phyloP scores from a whole-genome alignment of 2,329 filamentous ascomycete genomes.

The Aspergillus floridensis region DNA sequence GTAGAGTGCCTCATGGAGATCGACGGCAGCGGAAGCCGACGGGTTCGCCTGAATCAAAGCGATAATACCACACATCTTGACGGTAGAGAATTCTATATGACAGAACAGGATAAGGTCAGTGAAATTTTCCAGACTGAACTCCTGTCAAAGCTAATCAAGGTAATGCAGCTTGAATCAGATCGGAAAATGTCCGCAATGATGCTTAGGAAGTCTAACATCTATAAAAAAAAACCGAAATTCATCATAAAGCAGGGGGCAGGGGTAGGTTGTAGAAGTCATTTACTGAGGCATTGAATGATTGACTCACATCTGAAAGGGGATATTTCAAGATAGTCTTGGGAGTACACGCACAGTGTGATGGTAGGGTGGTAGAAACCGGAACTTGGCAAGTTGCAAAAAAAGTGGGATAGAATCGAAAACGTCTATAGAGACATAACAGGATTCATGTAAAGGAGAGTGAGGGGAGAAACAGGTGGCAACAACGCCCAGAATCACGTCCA shows the following conservation, averaged over 20 bases:
- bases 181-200: conserved; percentile 42
- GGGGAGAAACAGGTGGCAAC: conserved; percentile 9
- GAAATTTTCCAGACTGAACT: conserved; percentile 9
- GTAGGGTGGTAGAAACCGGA: conserved; percentile 15
- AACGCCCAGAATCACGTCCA: conserved; percentile 19
- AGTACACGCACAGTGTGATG: conserved; percentile 17
- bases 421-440: conserved; percentile 23
- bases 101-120: conserved; percentile 16
- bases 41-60: conserved; percentile 60
- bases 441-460: conserved; percentile 8
- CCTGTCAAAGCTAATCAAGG: conserved; percentile 12
- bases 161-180: conserved; percentile 25
- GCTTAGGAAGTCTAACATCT: conserved; percentile 52
- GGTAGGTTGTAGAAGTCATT: conserved; percentile 1
- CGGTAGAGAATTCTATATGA: conserved; percentile 22
- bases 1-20: conserved; percentile 70
- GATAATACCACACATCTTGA: conserved; percentile 60
- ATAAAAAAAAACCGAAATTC: conserved; percentile 43
- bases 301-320: conserved; percentile 19
- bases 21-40: conserved; percentile 54
- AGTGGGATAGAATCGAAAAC: conserved; percentile 11
- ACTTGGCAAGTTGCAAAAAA: conserved; percentile 11
- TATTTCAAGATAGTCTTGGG: conserved; percentile 4
- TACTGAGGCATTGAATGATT: conserved; percentile 17
- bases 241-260: conserved; percentile 31